phyloP scores from a whole-genome alignment of 371 early-diverging fungal species.

The Rhizomucor miehei region DNA sequence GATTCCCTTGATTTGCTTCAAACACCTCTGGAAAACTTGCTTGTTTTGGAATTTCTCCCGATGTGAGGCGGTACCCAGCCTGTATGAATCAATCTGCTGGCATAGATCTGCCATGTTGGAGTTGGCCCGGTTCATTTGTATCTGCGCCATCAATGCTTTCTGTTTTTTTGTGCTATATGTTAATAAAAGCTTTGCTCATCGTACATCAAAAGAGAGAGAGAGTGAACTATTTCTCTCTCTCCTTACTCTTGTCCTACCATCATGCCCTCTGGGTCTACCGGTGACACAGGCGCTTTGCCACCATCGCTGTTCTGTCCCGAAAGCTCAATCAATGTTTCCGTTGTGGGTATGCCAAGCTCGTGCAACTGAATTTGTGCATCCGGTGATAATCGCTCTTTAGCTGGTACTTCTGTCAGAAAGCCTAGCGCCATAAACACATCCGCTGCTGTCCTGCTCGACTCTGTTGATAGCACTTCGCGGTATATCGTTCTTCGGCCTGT shows the following conservation, averaged over 20 bases:
- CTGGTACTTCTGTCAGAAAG: conserved; percentile 38
- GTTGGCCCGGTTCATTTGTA: conserved; percentile 52
- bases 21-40: conserved; percentile 50
- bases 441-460: conserved; percentile 40
- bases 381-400: conserved; percentile 43
- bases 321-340: conserved; percentile 41
- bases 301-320: conserved; percentile 44
- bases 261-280: conserved; percentile 47
- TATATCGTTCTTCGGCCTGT: conserved; percentile 45
- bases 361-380: conserved; percentile 48
- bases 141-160: conserved; percentile 53
- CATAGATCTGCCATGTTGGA: conserved; percentile 53
- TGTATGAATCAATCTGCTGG: conserved; percentile 48
- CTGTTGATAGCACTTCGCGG: conserved; percentile 48
- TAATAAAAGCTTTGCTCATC: background rate
- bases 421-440: conserved; percentile 46
- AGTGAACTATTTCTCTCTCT: background rate
- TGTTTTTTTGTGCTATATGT: conserved; percentile 10
- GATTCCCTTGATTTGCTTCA: conserved; percentile 49
- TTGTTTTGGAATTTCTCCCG: conserved; percentile 48
- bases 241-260: conserved; percentile 23
- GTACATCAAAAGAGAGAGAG: no score
- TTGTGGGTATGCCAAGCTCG: conserved; percentile 45
- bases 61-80: conserved; percentile 39
- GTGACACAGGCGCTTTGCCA: conserved; percentile 35